These are phyloP conservation scores for Phalaenopsis equestris DNA, from an alignment of 106 monocot genomes.

Conservation along the genomic window DNA sequence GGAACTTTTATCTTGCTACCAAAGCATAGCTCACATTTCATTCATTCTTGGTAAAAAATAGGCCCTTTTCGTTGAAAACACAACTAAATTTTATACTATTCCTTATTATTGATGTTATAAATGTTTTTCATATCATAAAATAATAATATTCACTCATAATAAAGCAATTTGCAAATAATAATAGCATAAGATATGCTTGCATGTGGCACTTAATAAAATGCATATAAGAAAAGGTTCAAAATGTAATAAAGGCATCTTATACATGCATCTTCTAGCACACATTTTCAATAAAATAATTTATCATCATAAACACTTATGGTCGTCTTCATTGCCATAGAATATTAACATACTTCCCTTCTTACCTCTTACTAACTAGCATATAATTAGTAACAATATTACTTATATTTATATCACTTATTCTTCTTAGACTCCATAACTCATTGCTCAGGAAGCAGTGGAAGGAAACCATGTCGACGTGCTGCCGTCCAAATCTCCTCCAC, in stretches of 20 bases:
- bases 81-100: background rate
- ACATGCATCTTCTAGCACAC: background rate
- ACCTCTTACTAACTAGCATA: background rate
- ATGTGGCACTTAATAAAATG: too few species aligned
- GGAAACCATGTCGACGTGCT: constrained; percentile 37
- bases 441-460: constrained; percentile 8
- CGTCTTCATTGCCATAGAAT: background rate
- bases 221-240: background rate
- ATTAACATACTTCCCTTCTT: background rate
- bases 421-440: background rate
- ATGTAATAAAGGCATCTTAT: background rate
- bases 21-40: background rate
- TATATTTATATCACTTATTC: background rate
- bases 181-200: background rate
- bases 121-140: background rate
- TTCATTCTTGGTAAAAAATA: background rate
- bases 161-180: background rate
- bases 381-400: background rate
- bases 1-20: too few species aligned
- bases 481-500: constrained; percentile 40
- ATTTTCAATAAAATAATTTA: background rate
- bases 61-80: background rate
- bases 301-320: background rate
- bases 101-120: background rate
- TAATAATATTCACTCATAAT: background rate